phyloP scores from a whole-genome alignment of 2,329 filamentous ascomycete species.

The Grosmannia huntii region DNA sequence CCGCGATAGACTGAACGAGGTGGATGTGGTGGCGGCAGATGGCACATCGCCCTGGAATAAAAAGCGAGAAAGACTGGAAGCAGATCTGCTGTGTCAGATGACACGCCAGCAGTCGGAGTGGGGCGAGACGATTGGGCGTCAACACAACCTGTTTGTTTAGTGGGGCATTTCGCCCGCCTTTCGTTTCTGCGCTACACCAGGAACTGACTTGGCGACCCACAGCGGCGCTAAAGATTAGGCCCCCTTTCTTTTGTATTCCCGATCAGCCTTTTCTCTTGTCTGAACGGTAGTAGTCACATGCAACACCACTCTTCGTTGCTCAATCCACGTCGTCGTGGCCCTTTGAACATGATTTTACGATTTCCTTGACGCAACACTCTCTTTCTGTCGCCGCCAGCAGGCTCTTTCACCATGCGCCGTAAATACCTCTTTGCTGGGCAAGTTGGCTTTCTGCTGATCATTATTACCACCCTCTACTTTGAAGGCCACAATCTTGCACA shows the following conservation, averaged over 20 bases:
- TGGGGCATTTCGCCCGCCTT: background rate
- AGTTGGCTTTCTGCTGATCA: constrained; percentile 6
- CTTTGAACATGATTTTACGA: background rate
- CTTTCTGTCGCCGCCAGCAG: background rate
- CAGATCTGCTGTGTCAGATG: no score
- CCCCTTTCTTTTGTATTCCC: background rate
- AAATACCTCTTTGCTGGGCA: constrained; percentile 4
- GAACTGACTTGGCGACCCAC: background rate
- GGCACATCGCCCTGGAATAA: no score
- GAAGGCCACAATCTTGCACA: constrained; percentile 3
- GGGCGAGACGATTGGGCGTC: no score
- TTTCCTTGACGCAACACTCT: background rate
- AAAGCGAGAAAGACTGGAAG: no score
- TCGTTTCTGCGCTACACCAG: background rate
- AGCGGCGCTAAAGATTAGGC: background rate
- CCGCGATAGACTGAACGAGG: background rate
- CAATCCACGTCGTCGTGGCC: background rate
- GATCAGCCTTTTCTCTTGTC: background rate
- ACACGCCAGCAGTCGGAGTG: no score
- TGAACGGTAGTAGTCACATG: background rate
- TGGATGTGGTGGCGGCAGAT: no score
- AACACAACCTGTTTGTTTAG: no score
- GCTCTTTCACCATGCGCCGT: constrained; percentile 7
- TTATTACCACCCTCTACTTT: constrained; percentile 8
- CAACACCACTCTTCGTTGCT: background rate